A percentile compares a stretch with the other conserved stretches of the same genome.
Conservation (phyloP, 2,329 filamentous ascomycete species). For the Emmonsiellopsis sp. region DNA sequence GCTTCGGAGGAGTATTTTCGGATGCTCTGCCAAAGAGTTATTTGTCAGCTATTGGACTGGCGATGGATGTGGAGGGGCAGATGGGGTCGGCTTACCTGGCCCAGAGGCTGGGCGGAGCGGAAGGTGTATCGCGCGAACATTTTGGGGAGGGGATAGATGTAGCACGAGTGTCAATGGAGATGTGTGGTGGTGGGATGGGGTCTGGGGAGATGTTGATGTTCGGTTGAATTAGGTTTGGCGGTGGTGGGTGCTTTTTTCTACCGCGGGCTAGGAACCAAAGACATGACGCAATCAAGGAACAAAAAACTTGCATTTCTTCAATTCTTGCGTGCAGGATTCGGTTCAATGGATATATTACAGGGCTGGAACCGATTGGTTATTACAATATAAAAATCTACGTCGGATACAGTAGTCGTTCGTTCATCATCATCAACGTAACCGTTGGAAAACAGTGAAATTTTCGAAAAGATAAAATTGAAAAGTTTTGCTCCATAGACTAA, state of each 20-base stretch:
- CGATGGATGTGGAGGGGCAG: slow-evolving; percentile 7
- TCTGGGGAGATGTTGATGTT: background rate
- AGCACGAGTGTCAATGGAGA: background rate
- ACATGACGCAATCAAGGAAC: background rate
- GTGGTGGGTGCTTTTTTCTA: background rate
- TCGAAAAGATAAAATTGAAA: slow-evolving; percentile 1
- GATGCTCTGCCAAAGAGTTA: slow-evolving; percentile 41
- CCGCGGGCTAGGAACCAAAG: background rate
- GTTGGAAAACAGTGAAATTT: background rate
- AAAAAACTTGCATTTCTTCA: background rate
- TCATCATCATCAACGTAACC: background rate
- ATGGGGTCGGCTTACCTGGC: slow-evolving; percentile 45
- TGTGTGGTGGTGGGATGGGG: background rate
- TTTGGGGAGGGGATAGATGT: slow-evolving; percentile 22
- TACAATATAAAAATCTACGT: no score
- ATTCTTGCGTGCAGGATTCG: no score
- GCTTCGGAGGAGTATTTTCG: slow-evolving; percentile 64
- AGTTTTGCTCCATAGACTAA: slow-evolving; percentile 4
- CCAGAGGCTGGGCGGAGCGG: slow-evolving; percentile 56
- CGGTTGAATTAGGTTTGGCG: background rate
- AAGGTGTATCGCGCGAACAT: slow-evolving; percentile 63
- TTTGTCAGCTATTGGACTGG: slow-evolving; percentile 8
- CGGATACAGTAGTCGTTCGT: no score
- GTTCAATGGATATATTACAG: background rate
- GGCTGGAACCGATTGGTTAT: background rate